Percentiles rank a stretch among this genome's conserved stretches.
Evolutionary conservation across 192 early-diverging fungal species (phyloP).

Genomic region (Entomortierella chlamydospora): DNA sequence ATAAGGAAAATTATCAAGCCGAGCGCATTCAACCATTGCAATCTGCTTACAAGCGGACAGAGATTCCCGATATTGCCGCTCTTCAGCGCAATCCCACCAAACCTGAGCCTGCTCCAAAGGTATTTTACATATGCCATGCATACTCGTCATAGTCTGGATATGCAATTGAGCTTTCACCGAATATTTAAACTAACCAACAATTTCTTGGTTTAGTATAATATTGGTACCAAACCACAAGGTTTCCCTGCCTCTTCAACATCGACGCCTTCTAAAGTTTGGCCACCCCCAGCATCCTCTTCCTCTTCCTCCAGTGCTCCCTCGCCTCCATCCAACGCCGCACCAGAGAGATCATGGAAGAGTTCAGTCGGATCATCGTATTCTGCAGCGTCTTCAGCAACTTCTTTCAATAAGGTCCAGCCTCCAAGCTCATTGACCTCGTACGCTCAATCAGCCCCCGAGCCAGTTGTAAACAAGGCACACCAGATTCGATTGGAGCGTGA

Average conservation of each 20-base stretch:
- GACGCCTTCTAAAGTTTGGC: neutral
- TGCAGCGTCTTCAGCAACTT: constrained; percentile 9
- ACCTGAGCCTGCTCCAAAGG: constrained; percentile 55
- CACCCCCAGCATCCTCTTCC: constrained; percentile 5
- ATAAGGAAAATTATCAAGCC: constrained; percentile 59
- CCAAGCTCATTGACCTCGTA: constrained; percentile 27
- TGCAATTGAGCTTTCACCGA: too few species aligned
- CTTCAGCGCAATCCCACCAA: constrained; percentile 63
- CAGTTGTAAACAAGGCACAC: constrained; percentile 54
- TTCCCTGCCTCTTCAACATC: constrained; percentile 6
- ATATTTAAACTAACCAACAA: too few species aligned
- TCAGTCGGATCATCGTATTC: constrained; percentile 24
- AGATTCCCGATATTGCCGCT: constrained; percentile 68
- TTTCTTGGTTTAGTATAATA: constrained; percentile 11
- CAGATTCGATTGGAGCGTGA: constrained; percentile 45
- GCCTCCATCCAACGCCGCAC: constrained; percentile 7
- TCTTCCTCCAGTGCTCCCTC: constrained; percentile 4
- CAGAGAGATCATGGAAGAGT: constrained; percentile 35
- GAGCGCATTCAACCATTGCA: constrained; percentile 56
- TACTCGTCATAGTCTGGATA: too few species aligned
- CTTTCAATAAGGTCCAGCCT: constrained; percentile 47
- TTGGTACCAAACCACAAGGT: constrained; percentile 21
- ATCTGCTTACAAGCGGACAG: constrained; percentile 70
- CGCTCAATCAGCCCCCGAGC: constrained; percentile 17
- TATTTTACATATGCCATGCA: constrained; percentile 4